A percentile compares a stretch with the other conserved stretches of the same genome.
phyloP scores from a whole-genome alignment of 371 early-diverging fungal species.

The Rhizomucor miehei region DNA sequence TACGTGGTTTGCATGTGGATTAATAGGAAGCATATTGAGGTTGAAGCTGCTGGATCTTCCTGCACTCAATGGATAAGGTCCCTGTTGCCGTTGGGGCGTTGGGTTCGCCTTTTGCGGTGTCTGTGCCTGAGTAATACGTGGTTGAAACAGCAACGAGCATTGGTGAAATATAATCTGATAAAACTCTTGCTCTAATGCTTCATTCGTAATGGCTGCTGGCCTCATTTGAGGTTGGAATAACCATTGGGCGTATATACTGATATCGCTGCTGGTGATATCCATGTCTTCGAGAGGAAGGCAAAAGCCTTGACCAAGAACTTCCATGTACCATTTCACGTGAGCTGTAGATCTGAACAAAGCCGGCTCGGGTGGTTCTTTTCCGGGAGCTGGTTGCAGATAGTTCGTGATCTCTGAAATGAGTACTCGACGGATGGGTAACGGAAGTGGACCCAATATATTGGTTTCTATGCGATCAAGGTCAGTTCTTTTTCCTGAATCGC shows the following conservation, averaged over 20 bases:
- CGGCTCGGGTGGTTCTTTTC: conserved; percentile 46
- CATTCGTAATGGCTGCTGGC: conserved; percentile 57
- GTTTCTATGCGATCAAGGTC: conserved; percentile 46
- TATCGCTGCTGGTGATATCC: conserved; percentile 60
- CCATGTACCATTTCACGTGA: conserved; percentile 85
- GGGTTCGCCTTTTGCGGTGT: conserved; percentile 2
- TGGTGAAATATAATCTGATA: conserved; percentile 73
- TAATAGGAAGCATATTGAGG: conserved; percentile 23
- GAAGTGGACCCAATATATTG: conserved; percentile 63
- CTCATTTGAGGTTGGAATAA: conserved; percentile 62
- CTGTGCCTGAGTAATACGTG: conserved; percentile 33
- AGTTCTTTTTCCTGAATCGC: not conserved
- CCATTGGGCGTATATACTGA: conserved; percentile 75
- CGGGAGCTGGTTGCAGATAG: conserved; percentile 42
- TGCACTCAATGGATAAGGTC: not conserved
- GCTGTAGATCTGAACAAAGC: conserved; percentile 58
- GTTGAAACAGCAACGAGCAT: conserved; percentile 70
- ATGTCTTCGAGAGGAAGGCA: conserved; percentile 76
- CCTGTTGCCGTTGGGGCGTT: not conserved
- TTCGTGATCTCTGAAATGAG: conserved; percentile 65
- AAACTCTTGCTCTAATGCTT: conserved; percentile 41
- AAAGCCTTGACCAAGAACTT: conserved; percentile 81
- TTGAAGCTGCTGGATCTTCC: conserved; percentile 18
- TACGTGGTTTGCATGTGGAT: conserved; percentile 19
- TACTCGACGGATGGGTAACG: conserved; percentile 58